phyloP scores from a whole-genome alignment of 2,329 filamentous ascomycete species.

The Fusarium algeriense region DNA sequence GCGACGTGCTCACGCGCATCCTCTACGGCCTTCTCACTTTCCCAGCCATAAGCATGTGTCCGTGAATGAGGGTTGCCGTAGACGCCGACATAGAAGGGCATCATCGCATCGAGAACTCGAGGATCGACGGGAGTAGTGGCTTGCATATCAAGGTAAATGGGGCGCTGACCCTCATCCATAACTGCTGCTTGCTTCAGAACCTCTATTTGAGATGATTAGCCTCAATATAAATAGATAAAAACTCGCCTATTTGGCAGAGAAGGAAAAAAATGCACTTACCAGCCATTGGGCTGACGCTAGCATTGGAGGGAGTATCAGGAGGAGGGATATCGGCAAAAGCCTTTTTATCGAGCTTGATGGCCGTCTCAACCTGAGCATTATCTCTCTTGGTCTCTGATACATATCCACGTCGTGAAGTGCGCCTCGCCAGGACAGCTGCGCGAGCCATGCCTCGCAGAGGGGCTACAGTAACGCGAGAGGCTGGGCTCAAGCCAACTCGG shows the following conservation, averaged over 20 bases:
- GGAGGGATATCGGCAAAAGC: conserved; percentile 73
- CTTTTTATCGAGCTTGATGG: conserved; percentile 88
- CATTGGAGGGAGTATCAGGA: conserved; percentile 52
- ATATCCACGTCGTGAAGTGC: conserved; percentile 71
- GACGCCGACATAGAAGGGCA: conserved; percentile 91
- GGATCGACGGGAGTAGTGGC: conserved; percentile 96
- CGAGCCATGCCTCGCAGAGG: conserved; percentile 48
- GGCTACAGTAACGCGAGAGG: conserved; percentile 54
- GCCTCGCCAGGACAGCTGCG: conserved; percentile 48
- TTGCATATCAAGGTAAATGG: conserved; percentile 99
- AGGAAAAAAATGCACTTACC: conserved; percentile 45
- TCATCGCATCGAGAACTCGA: conserved; percentile 94
- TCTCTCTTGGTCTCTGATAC: conserved; percentile 86
- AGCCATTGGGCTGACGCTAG: conserved; percentile 84
- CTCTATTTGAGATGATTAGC: conserved; percentile 58
- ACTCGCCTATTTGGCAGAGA: not conserved
- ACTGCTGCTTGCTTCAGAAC: conserved; percentile 92
- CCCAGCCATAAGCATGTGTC: conserved; percentile 98
- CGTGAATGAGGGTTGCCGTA: conserved; percentile 98
- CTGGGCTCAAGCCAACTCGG: conserved; percentile 65
- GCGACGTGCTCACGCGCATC: conserved; percentile 87
- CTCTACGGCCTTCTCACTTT: conserved; percentile 94
- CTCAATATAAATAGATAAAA: not conserved
- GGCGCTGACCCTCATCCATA: conserved; percentile 91
- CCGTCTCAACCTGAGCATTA: conserved; percentile 85